phyloP scores from a whole-genome alignment of 306 rosid species.

The Oxytropis ochrocephala region DNA sequence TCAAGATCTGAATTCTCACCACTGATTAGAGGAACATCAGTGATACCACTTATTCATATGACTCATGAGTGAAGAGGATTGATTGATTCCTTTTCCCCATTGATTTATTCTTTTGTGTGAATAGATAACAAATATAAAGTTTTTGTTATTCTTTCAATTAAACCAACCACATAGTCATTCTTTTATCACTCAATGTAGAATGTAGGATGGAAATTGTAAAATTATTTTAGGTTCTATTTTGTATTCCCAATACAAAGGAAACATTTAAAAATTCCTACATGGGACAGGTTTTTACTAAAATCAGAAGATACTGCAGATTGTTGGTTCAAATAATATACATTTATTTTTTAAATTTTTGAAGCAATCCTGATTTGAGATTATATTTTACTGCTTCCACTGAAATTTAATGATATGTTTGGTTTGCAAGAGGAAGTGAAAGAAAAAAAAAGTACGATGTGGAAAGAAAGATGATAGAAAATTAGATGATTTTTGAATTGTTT shows the following conservation, averaged over 20 bases:
- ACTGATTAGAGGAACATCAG: slow-evolving; percentile 40
- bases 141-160: slow-evolving; percentile 37
- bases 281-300: not conserved
- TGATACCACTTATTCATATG: slow-evolving; percentile 27
- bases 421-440: too few relatives aligned
- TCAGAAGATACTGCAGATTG: slow-evolving; percentile 11
- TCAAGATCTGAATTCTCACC: slow-evolving; percentile 39
- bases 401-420: not conserved
- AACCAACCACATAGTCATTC: slow-evolving; percentile 30
- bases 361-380: not conserved
- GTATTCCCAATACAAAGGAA: slow-evolving; percentile 31
- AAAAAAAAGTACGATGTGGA: too few relatives aligned
- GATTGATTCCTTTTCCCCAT: slow-evolving; percentile 7
- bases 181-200: slow-evolving; percentile 35
- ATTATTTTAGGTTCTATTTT: slow-evolving; percentile 31
- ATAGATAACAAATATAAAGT: slow-evolving; percentile 44
- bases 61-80: slow-evolving; percentile 27
- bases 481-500: too few relatives aligned
- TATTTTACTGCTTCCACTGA: not conserved
- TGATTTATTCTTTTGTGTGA: slow-evolving; percentile 49
- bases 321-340: not conserved
- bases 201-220: slow-evolving; percentile 31
- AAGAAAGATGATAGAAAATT: too few relatives aligned
- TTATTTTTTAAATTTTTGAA: not conserved
- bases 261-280: slow-evolving; percentile 1